Evolutionary conservation across 176 grass and related monocot species (phyloP), one percentile per base, ranked within the genome.

Genomic region (Avena atlantica): DNA sequence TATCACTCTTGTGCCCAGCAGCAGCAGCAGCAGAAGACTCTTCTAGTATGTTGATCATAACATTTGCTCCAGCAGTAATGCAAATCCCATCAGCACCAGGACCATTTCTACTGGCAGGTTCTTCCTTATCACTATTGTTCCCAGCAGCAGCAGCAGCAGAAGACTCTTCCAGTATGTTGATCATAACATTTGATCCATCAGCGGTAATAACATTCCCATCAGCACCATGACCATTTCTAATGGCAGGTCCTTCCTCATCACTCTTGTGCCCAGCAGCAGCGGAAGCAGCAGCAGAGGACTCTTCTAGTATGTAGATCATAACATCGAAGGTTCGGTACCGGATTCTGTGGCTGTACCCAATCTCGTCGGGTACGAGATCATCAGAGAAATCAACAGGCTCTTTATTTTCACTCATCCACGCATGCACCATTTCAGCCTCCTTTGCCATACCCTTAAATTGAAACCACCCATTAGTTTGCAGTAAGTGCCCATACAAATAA

Each of bases 401-500:
- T 2, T 37, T 21, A 15, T 70, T 82, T 40, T 70, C 11, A 53
- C 65, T 69, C 64, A 82, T 56, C 64, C 80, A 82, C 17, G 8
- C 1, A 37, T 11, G 16, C 65, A 82, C 16, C 12, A 3, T 82
- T 56, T 69, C 5, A 20, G 80, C 49, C 49, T 70, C 80, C 63
- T 56, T 82, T 37, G 80, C 2, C 0, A 55, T 14, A 56, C 64
- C 80, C 80, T 83, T 70, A 16, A 83, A 83, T 55, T 42, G 50
- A 70, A 70, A 48, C 65, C 65, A 71, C 17, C 79, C 80, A 53
- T 66, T 40, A 66, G 31, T 64, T 64, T 27, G 24, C 64, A 55
- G 55, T 79, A 21, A 78, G 53, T 42, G 17, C 2, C 53, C 8
- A 73, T 27, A 59, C 48, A 61, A 60, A 61, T 34, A 84, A 71